A percentile compares a stretch with the other conserved stretches of the same genome.
These are phyloP conservation scores for Fusarium foetens DNA, from an alignment of 2,329 filamentous ascomycete species.

Conservation along the genomic window DNA sequence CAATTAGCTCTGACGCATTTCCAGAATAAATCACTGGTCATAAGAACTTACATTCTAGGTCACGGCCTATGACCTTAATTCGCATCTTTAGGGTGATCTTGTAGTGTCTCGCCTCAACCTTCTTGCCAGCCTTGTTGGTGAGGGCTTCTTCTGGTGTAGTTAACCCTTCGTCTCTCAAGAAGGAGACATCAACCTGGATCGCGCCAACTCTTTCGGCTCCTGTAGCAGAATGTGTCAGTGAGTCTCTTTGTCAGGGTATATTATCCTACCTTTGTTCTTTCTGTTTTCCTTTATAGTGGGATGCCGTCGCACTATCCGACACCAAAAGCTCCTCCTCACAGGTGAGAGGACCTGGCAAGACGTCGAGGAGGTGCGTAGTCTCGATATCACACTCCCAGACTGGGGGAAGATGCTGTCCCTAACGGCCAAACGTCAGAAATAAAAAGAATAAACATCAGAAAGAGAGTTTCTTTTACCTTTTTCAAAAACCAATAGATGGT, in stretches of 20 bases:
- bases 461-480: not conserved
- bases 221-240: not conserved
- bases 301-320: not conserved
- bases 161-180: not conserved
- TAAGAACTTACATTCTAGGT: not conserved
- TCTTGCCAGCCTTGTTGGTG: not conserved
- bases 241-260: accelerated
- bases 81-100: not conserved
- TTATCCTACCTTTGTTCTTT: not conserved
- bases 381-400: not conserved
- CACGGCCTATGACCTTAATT: not conserved
- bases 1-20: not conserved
- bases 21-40: no score
- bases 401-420: no score
- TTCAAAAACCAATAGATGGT: not conserved
- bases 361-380: not conserved
- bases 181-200: not conserved
- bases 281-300: not conserved
- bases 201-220: not conserved
- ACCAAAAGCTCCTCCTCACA: not conserved
- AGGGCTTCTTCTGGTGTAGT: not conserved
- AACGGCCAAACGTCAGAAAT: no score
- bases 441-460: not conserved
- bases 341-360: not conserved
- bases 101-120: not conserved